Evolutionary conservation across 805 yeast species (phyloP).

Genomic region (Metschnikowia noctiluminum): DNA sequence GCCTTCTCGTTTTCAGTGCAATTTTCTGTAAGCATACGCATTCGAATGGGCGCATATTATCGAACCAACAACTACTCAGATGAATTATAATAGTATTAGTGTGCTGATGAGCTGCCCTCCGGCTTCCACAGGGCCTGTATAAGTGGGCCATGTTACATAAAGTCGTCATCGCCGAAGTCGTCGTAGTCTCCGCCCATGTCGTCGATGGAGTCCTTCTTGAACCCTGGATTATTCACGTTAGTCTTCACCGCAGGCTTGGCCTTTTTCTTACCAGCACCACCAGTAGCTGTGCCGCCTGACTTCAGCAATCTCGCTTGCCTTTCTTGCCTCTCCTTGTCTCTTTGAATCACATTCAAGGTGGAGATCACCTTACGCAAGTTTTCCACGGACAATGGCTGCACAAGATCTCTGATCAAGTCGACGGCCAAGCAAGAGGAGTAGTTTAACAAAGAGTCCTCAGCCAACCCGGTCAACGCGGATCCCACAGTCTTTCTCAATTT

Average conservation of each 20-base stretch:
- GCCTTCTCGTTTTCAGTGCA: no score
- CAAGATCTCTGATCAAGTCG: constrained; percentile 80
- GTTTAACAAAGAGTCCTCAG: constrained; percentile 59
- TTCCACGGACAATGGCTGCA: constrained; percentile 78
- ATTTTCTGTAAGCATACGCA: no score
- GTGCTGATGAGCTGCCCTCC: no score
- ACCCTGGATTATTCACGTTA: constrained; percentile 41
- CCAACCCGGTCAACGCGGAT: constrained; percentile 56
- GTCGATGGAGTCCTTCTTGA: constrained; percentile 64
- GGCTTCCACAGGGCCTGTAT: background rate
- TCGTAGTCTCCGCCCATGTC: constrained; percentile 46
- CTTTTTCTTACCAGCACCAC: constrained; percentile 95
- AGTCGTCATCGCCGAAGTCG: constrained; percentile 77
- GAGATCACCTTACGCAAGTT: constrained; percentile 81
- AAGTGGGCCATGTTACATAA: constrained; percentile 50
- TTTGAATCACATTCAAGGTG: constrained; percentile 74
- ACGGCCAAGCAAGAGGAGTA: constrained; percentile 76
- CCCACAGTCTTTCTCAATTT: constrained; percentile 71
- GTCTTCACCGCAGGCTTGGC: constrained; percentile 76
- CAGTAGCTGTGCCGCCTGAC: constrained; percentile 81
- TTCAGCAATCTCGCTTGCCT: constrained; percentile 81
- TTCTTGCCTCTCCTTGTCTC: constrained; percentile 86
- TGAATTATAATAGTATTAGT: no score
- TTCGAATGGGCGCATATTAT: no score
- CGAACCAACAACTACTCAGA: no score